These are phyloP conservation scores for Lasiosphaeris hirsuta DNA, from an alignment of 495 filamentous ascomycete species.

Conservation along the genomic window DNA sequence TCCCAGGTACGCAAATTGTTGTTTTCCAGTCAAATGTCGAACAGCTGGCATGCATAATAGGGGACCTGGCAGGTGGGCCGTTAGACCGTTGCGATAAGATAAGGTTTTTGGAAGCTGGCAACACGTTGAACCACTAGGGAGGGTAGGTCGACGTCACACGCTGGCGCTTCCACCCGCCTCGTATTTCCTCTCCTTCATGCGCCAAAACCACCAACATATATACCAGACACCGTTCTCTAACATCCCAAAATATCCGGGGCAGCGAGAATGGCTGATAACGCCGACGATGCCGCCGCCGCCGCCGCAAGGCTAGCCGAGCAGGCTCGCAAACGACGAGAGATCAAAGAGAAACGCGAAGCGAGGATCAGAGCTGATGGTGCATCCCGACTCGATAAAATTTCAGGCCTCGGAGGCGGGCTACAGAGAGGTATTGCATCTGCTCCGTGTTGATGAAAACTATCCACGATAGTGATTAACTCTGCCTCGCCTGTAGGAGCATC, in stretches of 20 bases:
- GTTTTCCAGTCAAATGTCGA: too few species aligned
- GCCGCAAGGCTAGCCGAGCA: constrained; percentile 69
- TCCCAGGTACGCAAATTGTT: too few species aligned
- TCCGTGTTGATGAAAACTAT: background rate
- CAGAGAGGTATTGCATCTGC: constrained; percentile 37
- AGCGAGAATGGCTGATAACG: constrained; percentile 24
- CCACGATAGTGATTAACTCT: background rate
- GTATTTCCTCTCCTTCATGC: too few species aligned
- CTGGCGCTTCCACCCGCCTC: too few species aligned
- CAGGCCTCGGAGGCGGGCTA: constrained; percentile 67
- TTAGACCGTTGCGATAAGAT: too few species aligned
- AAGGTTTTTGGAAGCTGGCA: too few species aligned
- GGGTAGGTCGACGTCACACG: too few species aligned
- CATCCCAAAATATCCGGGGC: background rate
- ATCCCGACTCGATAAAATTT: constrained; percentile 80
- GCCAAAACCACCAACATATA: too few species aligned
- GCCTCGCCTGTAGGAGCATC: constrained; percentile 8
- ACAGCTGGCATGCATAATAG: too few species aligned
- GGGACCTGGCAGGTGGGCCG: too few species aligned
- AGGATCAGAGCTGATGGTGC: constrained; percentile 83
- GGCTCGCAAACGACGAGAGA: constrained; percentile 81
- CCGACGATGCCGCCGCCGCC: constrained; percentile 41
- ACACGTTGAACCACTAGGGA: too few species aligned
- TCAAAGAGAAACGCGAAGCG: constrained; percentile 84
- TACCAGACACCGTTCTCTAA: too few species aligned